Evolutionary conservation across 805 yeast genomes (phyloP).

Genomic region (Komagataella phaffii): DNA sequence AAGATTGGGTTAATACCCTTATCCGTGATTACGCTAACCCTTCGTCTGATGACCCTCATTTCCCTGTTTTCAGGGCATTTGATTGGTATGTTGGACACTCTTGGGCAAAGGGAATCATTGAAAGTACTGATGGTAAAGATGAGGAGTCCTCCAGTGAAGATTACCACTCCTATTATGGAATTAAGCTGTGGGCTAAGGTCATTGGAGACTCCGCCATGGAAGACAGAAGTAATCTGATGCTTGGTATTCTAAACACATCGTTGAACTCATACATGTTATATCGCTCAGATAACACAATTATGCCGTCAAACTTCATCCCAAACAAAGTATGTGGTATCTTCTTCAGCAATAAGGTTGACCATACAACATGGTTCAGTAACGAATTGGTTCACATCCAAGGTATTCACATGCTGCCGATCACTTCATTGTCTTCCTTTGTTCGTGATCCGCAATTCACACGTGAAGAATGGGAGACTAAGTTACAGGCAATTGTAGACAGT

Average conservation of each 20-base stretch:
- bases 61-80: slow-evolving; percentile 57
- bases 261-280: slow-evolving; percentile 44
- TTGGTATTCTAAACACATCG: slow-evolving; percentile 43
- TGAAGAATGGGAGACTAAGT: slow-evolving; percentile 50
- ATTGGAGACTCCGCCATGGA: slow-evolving; percentile 39
- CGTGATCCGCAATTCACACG: slow-evolving; percentile 38
- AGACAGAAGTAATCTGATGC: slow-evolving; percentile 41
- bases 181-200: slow-evolving; percentile 51
- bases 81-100: slow-evolving; percentile 74
- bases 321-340: slow-evolving; percentile 65
- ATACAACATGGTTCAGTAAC: slow-evolving; percentile 63
- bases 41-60: slow-evolving; percentile 32
- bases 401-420: slow-evolving; percentile 66
- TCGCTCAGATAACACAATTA: slow-evolving; percentile 37
- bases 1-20: slow-evolving; percentile 40
- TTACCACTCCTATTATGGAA: slow-evolving; percentile 55
- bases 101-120: slow-evolving; percentile 63
- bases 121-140: slow-evolving; percentile 65
- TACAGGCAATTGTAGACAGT: slow-evolving; percentile 27
- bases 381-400: slow-evolving; percentile 64
- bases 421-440: slow-evolving; percentile 53
- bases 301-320: slow-evolving; percentile 37
- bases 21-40: slow-evolving; percentile 60
- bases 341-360: slow-evolving; percentile 62
- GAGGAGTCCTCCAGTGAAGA: slow-evolving; percentile 69